Evolutionary conservation across 2,329 filamentous ascomycete species (phyloP), one percentile per base, ranked within the genome.

Genomic region (Colletotrichum liaoningense): DNA sequence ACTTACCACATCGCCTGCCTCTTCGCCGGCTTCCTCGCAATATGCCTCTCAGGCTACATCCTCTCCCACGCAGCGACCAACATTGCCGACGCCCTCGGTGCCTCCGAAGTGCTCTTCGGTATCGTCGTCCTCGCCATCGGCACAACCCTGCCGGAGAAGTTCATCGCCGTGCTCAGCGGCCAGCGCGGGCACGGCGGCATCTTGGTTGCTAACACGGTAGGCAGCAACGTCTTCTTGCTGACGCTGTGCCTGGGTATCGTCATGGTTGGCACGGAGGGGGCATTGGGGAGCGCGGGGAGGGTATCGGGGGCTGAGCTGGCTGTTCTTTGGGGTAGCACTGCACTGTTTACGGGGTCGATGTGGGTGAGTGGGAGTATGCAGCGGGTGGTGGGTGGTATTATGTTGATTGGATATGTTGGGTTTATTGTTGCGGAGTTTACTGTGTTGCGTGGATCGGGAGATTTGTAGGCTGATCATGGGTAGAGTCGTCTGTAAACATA

Each of bases 151-250:
- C 88, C 88, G 0, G 87, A 89, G 75, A 89, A 89, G 75, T 82
- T 89, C 52, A 76, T 89, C 59, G 84, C 88, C 1, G 80, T 88
- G 4, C 74, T 89, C 28, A 87, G 86, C 72, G 85, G 86, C 19
- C 79, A 76, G 12, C 82, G 84, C 16, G 86, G 86, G 5, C 84
- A 88, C 22, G 77, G 79, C 2, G 86, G 86, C 1, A 87, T 90
- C 59, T 77, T 90, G 9, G 85, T 87, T 6, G 88, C 87, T 0
- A 88, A 86, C 57, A 88, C 86, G 4, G 87, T 84, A 0, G 88
- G 87, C 5, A 88, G 87, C 74, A 89, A 89, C 71, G 87, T 89
- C 42, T 90, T 89, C 76, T 79, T 90, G 38, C 79, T 89, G 19
- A 85, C 86, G 1, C 79, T 90, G 4, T 89, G 87, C 75, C 78